Percentiles rank a stretch among this genome's conserved stretches.
Conservation (phyloP, 2,329 filamentous ascomycete species). For the Penicillium glabrum region DNA sequence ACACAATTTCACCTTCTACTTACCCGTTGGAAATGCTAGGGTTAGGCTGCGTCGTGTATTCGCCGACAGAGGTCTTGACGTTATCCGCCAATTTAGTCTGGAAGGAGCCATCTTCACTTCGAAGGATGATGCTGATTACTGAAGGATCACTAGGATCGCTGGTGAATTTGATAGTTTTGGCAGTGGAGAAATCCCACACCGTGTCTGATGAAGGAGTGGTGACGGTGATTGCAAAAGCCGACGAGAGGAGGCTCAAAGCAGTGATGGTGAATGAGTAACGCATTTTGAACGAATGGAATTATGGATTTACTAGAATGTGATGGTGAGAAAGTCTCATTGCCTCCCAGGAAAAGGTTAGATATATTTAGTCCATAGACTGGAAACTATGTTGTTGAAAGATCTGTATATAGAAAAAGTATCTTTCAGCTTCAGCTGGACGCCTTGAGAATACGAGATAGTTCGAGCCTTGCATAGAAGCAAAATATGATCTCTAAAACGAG, state of each 20-base stretch:
- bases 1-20: background rate
- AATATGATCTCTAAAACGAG: background rate
- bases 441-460: background rate
- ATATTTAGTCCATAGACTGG: background rate
- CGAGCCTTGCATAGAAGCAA: background rate
- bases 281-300: background rate
- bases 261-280: background rate
- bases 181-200: background rate
- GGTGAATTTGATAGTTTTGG: background rate
- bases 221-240: background rate
- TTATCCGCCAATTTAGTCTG: background rate
- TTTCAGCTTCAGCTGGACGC: background rate
- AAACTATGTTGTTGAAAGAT: background rate
- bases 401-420: background rate
- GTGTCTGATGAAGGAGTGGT: background rate
- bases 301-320: background rate
- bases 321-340: background rate
- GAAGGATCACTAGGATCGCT: background rate
- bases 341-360: background rate
- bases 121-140: background rate
- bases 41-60: background rate
- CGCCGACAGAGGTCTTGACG: background rate
- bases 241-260: background rate
- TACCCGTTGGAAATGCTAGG: background rate
- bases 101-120: background rate